A percentile compares a stretch with the other conserved stretches of the same genome.
These are phyloP conservation scores for Plenodomus lindquistii DNA, from an alignment of 2,329 filamentous ascomycete species.

Conservation along the genomic window DNA sequence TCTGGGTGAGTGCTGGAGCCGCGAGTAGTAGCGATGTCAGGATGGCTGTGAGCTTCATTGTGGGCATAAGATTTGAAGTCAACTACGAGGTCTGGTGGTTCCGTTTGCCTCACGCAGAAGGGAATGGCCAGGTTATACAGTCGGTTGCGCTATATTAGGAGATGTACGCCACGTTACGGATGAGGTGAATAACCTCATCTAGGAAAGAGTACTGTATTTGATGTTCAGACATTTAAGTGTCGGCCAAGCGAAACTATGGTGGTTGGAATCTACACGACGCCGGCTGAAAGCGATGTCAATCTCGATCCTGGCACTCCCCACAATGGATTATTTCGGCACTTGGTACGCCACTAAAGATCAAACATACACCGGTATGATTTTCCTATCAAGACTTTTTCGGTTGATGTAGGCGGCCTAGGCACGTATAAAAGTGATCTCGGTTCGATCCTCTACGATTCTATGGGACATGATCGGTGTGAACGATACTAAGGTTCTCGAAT, in stretches of 20 bases:
- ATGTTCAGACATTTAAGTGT: not conserved
- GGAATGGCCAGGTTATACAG: not conserved
- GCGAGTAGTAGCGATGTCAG: slow-evolving; percentile 14
- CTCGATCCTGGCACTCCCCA: not conserved
- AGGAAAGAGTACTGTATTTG: not conserved
- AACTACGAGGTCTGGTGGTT: not conserved
- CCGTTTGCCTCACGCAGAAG: not conserved
- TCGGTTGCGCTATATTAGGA: not conserved
- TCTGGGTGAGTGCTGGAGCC: slow-evolving; percentile 18
- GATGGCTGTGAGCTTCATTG: slow-evolving; percentile 13
- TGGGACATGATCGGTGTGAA: too few relatives aligned
- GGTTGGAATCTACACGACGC: not conserved
- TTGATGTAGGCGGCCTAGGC: too few relatives aligned
- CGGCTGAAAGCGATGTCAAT: not conserved
- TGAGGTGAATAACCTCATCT: not conserved
- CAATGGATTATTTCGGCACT: not conserved
- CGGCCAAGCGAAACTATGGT: not conserved
- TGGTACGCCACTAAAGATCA: not conserved
- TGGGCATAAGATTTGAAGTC: not conserved
- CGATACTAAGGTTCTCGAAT: too few relatives aligned
- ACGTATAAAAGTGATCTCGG: too few relatives aligned
- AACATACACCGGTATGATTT: not conserved
- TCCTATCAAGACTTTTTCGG: not conserved
- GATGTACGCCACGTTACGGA: not conserved
- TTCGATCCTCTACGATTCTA: too few relatives aligned